Evolutionary conservation across 2,329 filamentous ascomycete species (phyloP), one percentile per base, ranked within the genome.

Genomic region (Aspergillus nomiae): DNA sequence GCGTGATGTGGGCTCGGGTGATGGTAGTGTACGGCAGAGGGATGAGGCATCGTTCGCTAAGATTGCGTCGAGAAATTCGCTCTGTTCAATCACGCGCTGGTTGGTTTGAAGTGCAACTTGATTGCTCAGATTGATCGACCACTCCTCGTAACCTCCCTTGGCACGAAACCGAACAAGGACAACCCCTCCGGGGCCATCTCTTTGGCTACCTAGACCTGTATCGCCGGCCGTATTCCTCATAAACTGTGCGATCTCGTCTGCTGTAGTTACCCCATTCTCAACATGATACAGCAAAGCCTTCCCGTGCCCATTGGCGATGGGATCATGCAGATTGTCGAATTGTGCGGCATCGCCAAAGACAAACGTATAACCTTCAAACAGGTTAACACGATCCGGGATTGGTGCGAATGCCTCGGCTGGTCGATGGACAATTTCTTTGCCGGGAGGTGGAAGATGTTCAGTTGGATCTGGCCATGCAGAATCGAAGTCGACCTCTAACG

Each of bases 61-160:
- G 53, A 99, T 95, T 1, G 91, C 91, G 75, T 97, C 92, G 2
- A 99, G 83, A 65, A 99, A 96, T 70, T 97, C 94, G 62, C 90
- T 93, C 73, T 97, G 93, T 69, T 94, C 89, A 59, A 97, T 89
- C 2, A 93, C 89, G 4, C 92, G 87, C 74, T 96, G 93, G 64
- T 93, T 90, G 14, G 96, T 84, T 53, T 87, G 83, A 24, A 89
- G 75, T 2, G 93, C 91, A 19, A 96, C 86, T 9, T 88, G 80
- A 6, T 84, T 89, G 67, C 89, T 85, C 68, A 96, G 89, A 2
- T 87, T 80, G 19, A 85, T 82, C 63, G 87, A 92, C 92, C 92
- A 96, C 11, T 85, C 81, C 60, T 84, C 78, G 67, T 83, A 78
- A 12, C 84, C 80, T 70, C 88, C 85, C 50, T 82, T 84, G 11